Percentiles rank a stretch among this genome's conserved stretches.
These are phyloP conservation scores for Leccinum pallidistipes DNA, from an alignment of 1,284 basidiomycete genomes.

Conservation along the genomic window DNA sequence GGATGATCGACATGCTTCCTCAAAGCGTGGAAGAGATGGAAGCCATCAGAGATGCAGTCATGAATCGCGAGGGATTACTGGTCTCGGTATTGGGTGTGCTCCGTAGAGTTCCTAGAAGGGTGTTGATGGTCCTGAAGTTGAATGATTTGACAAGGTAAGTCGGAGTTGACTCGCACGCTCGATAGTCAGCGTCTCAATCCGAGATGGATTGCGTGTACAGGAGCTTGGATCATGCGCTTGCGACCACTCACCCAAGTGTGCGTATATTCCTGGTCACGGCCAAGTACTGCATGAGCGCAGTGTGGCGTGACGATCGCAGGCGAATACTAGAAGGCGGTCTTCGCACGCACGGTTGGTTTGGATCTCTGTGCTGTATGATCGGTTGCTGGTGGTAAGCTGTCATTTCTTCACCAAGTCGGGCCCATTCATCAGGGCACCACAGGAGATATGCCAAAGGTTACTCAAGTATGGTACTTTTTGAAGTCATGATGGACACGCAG, in stretches of 20 bases:
- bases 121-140: slow-evolving; percentile 87
- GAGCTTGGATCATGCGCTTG: slow-evolving; percentile 68
- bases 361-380: slow-evolving; percentile 55
- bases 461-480: slow-evolving; percentile 50
- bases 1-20: slow-evolving; percentile 72
- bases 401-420: slow-evolving; percentile 2
- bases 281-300: slow-evolving; percentile 83
- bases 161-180: not conserved
- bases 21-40: slow-evolving; percentile 75
- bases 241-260: slow-evolving; percentile 75
- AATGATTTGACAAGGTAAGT: slow-evolving; percentile 78
- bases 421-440: slow-evolving; percentile 11
- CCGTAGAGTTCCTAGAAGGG: slow-evolving; percentile 76
- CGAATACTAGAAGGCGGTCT: slow-evolving; percentile 53
- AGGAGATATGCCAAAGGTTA: slow-evolving; percentile 63
- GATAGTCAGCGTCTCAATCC: not conserved
- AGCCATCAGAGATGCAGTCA: slow-evolving; percentile 76
- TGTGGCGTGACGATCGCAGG: slow-evolving; percentile 80
- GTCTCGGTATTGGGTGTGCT: slow-evolving; percentile 84
- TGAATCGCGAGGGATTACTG: slow-evolving; percentile 79
- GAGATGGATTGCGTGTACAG: slow-evolving; percentile 35
- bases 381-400: slow-evolving; percentile 62
- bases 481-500: slow-evolving; percentile 66
- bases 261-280: slow-evolving; percentile 93
- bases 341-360: slow-evolving; percentile 43